phyloP scores from a whole-genome alignment of 192 early-diverging fungal genomes.

The Gorgonomyces haynaldii region DNA sequence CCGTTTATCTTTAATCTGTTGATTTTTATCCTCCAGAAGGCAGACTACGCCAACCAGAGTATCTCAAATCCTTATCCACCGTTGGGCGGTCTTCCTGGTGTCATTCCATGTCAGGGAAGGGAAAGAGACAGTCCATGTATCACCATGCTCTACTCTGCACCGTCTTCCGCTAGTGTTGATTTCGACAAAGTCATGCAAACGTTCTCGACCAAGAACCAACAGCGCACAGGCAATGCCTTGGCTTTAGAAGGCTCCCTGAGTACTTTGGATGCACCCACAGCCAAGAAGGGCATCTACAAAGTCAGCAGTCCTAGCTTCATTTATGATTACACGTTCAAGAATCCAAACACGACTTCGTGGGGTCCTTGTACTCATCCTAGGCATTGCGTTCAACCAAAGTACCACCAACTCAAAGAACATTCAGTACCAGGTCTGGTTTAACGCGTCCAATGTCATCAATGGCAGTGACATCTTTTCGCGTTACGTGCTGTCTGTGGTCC shows the following conservation, averaged over 20 bases:
- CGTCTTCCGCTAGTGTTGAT: constrained; percentile 12
- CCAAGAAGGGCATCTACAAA: constrained; percentile 37
- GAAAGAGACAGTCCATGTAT: neutral
- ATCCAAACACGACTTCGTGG: constrained; percentile 58
- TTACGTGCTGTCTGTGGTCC: constrained; percentile 42
- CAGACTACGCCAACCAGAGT: constrained; percentile 30
- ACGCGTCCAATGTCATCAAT: constrained; percentile 46
- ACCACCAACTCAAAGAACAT: constrained; percentile 36
- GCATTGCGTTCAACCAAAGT: constrained; percentile 20
- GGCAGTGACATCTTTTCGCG: constrained; percentile 51
- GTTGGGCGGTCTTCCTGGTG: constrained; percentile 32
- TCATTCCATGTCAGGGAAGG: constrained; percentile 8
- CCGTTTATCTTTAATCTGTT: constrained; percentile 59
- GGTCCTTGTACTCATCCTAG: constrained; percentile 13
- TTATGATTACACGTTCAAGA: constrained; percentile 53
- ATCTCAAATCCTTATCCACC: constrained; percentile 20
- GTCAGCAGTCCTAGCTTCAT: constrained; percentile 47
- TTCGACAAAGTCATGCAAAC: constrained; percentile 16
- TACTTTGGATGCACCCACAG: constrained; percentile 2
- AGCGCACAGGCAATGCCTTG: constrained; percentile 21
- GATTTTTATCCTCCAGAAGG: constrained; percentile 45
- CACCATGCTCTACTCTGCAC: constrained; percentile 9
- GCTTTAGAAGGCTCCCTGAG: constrained; percentile 17
- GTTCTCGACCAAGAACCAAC: constrained; percentile 28
- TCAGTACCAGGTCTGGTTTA: constrained; percentile 69